Conservation (phyloP, 257 asterid genomes). For the Solanum rostratum region DNA sequence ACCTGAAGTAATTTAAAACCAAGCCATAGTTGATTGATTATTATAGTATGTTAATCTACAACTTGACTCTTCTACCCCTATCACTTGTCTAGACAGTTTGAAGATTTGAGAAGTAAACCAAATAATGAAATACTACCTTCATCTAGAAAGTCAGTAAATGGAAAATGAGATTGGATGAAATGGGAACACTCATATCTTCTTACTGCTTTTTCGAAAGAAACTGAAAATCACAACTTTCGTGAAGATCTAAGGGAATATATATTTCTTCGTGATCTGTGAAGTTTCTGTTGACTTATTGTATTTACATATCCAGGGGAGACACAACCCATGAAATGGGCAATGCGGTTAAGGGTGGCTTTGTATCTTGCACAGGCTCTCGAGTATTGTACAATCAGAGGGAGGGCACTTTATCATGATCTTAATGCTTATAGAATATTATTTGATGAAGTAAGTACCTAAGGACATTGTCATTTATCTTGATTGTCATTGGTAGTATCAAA, state of each 20-base stretch:
- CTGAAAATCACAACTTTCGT: not conserved
- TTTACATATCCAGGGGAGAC: constrained; percentile 63
- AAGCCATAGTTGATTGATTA: not conserved
- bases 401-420: constrained; percentile 90
- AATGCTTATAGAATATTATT: constrained; percentile 89
- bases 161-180: not conserved
- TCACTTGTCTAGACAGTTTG: not conserved
- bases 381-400: constrained; percentile 80
- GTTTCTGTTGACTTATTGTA: not conserved
- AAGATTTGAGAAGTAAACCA: not conserved
- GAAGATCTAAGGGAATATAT: not conserved
- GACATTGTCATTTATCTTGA: not conserved
- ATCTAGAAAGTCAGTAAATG: not conserved
- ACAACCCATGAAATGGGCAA: constrained; percentile 99
- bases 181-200: not conserved
- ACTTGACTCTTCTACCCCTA: not conserved
- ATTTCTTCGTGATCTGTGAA: not conserved
- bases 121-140: not conserved
- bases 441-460: constrained; percentile 60
- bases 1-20: not conserved
- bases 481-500: not conserved
- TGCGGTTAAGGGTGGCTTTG: constrained; percentile 90
- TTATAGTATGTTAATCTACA: not conserved
- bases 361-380: constrained; percentile 86
- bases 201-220: not conserved